phyloP scores from a whole-genome alignment of 2,329 filamentous ascomycete genomes.

The Cercospora zeina region DNA sequence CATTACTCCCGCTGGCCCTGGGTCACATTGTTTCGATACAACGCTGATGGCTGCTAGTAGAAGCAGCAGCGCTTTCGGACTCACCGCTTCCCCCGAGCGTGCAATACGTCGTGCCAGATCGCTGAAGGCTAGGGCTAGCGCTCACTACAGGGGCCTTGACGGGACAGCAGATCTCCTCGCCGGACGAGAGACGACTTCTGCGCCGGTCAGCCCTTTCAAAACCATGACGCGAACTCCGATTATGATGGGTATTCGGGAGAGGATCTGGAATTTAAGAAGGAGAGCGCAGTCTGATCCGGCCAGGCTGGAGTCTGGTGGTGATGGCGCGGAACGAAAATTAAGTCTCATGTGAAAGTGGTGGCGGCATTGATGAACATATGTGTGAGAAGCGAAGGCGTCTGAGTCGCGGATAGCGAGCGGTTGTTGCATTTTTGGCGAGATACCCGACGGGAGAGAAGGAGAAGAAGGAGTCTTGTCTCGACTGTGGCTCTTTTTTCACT shows the following conservation, averaged over 20 bases:
- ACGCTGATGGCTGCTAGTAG: conserved; percentile 12
- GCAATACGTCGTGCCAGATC: conserved; percentile 20
- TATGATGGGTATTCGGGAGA: conserved; percentile 29
- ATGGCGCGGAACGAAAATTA: background rate
- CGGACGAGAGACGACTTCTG: conserved; percentile 2
- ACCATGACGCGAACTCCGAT: conserved; percentile 18
- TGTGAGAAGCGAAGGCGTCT: background rate
- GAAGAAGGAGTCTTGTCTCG: background rate
- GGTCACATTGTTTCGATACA: conserved; percentile 11
- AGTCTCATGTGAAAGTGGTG: background rate
- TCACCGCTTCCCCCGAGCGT: conserved; percentile 7
- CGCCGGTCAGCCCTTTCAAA: conserved; percentile 7
- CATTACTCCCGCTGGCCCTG: conserved; percentile 17
- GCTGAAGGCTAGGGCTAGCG: conserved; percentile 16
- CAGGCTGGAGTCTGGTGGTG: conserved; percentile 23
- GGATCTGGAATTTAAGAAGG: conserved; percentile 28
- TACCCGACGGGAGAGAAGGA: conserved; percentile 4
- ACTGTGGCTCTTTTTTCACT: background rate
- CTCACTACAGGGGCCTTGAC: conserved; percentile 22
- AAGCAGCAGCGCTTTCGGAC: background rate
- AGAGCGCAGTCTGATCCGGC: conserved; percentile 32
- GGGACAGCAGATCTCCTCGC: conserved; percentile 23
- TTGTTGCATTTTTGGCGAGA: conserved; percentile 6
- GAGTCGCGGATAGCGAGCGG: background rate
- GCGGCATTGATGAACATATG: background rate